phyloP scores from a whole-genome alignment of 2,329 filamentous ascomycete genomes.

The Nemania sp. region DNA sequence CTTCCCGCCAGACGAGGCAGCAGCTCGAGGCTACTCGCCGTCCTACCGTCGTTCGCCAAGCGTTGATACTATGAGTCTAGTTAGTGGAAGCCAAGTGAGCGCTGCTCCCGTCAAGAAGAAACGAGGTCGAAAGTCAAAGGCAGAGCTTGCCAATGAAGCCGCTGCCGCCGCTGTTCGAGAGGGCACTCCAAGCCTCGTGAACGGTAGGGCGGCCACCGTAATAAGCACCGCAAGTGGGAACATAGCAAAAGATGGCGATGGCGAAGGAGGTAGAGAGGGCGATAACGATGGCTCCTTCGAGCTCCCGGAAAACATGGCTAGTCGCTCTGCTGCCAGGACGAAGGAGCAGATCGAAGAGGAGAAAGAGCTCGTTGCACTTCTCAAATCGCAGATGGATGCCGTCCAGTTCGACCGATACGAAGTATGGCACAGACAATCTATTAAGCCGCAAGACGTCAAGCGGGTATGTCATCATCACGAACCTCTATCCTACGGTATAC shows the following conservation, averaged over 20 bases:
- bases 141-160: conserved; percentile 63
- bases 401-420: conserved; percentile 78
- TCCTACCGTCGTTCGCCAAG: conserved; percentile 73
- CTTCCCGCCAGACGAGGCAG: conserved; percentile 74
- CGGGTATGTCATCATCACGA: conserved; percentile 61
- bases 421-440: conserved; percentile 75
- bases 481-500: background rate
- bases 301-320: conserved; percentile 62
- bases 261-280: conserved; percentile 69
- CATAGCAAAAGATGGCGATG: conserved; percentile 60
- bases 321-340: conserved; percentile 61
- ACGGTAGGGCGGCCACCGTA: conserved; percentile 60
- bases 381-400: conserved; percentile 73
- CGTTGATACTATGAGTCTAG: conserved; percentile 69
- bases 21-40: conserved; percentile 58
- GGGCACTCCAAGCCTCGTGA: conserved; percentile 57
- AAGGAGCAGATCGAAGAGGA: conserved; percentile 76
- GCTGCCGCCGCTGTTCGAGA: conserved; percentile 56
- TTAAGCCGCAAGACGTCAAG: conserved; percentile 76
- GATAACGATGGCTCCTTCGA: conserved; percentile 67
- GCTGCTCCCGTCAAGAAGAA: conserved; percentile 66
- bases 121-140: conserved; percentile 71
- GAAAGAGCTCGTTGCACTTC: conserved; percentile 67
- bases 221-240: conserved; percentile 57
- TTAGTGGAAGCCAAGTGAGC: conserved; percentile 71